A percentile compares a stretch with the other conserved stretches of the same genome.
Conservation (phyloP, 768 basidiomycete genomes). For the Rhodotorula graminis region DNA sequence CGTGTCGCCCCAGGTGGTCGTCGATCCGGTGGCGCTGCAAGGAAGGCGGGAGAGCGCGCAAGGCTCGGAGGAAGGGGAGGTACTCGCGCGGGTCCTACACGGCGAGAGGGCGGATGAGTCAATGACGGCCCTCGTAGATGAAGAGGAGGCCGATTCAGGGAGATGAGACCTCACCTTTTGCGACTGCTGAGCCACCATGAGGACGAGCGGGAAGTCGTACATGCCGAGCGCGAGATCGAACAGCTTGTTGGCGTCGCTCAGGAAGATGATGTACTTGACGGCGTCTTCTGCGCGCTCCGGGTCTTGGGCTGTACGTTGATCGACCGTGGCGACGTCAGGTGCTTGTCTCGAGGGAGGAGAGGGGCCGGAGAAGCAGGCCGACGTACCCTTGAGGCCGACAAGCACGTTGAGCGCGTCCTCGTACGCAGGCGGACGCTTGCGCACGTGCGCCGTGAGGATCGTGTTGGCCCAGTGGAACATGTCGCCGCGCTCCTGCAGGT, state of each 20-base stretch:
- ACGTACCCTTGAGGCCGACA: slow-evolving; percentile 68
- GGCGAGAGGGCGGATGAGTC: too few relatives aligned
- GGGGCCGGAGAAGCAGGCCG: not conserved
- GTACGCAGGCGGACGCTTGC: slow-evolving; percentile 84
- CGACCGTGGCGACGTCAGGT: not conserved
- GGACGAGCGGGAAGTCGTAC: slow-evolving; percentile 94
- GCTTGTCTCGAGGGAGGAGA: not conserved
- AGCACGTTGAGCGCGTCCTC: slow-evolving; percentile 75
- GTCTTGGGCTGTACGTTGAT: slow-evolving; percentile 52
- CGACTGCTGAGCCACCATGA: slow-evolving; percentile 93
- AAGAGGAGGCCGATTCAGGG: not conserved
- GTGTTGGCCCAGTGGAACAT: slow-evolving; percentile 78
- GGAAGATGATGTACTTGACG: slow-evolving; percentile 96
- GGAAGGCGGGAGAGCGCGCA: slow-evolving; percentile 69
- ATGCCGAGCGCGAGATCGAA: slow-evolving; percentile 95
- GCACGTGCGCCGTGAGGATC: slow-evolving; percentile 85
- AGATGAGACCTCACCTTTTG: slow-evolving; percentile 64
- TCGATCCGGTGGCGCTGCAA: slow-evolving; percentile 90
- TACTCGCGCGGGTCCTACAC: slow-evolving; percentile 92
- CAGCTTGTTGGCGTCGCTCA: slow-evolving; percentile 82
- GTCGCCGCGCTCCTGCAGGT: slow-evolving; percentile 64
- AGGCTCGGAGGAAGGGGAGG: slow-evolving; percentile 87
- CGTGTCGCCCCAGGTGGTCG: slow-evolving; percentile 74
- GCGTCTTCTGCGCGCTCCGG: slow-evolving; percentile 85
- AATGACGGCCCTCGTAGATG: too few relatives aligned